These are phyloP conservation scores for Aspergillus clavatus DNA, from an alignment of 2,329 filamentous ascomycete genomes.

Conservation along the genomic window DNA sequence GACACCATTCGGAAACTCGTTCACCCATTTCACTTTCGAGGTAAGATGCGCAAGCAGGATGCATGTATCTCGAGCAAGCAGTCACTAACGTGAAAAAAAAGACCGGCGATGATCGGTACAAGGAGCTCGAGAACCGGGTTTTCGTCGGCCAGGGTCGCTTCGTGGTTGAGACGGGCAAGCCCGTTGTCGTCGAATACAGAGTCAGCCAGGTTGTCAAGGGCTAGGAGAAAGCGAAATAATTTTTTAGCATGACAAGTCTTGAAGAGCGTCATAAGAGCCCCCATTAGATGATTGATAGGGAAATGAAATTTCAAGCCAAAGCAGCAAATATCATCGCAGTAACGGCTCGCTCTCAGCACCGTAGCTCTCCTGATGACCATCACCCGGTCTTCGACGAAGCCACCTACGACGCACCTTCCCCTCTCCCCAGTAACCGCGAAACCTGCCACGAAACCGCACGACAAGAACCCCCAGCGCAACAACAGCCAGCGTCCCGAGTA, in stretches of 20 bases:
- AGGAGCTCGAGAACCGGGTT: slow-evolving; percentile 37
- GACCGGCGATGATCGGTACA: slow-evolving; percentile 41
- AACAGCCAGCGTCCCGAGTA: slow-evolving; percentile 26
- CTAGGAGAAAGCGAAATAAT: slow-evolving; percentile 4
- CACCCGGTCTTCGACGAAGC: neutral
- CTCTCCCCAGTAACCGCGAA: slow-evolving; percentile 9
- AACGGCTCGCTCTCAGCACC: slow-evolving; percentile 24
- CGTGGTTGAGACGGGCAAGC: slow-evolving; percentile 33
- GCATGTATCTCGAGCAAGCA: neutral
- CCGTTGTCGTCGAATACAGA: slow-evolving; percentile 39
- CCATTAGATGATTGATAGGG: too few species aligned
- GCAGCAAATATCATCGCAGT: slow-evolving; percentile 12
- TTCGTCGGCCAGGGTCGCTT: slow-evolving; percentile 42
- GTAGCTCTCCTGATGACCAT: slow-evolving; percentile 6
- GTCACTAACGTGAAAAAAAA: slow-evolving; percentile 12
- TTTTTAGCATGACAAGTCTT: too few species aligned
- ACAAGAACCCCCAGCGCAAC: slow-evolving; percentile 16
- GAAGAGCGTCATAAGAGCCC: too few species aligned
- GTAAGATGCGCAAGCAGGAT: slow-evolving; percentile 14
- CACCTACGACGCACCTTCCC: slow-evolving; percentile 1
- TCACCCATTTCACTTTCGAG: slow-evolving; percentile 37
- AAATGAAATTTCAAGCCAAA: neutral
- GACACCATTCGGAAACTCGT: slow-evolving; percentile 38
- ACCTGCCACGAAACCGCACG: slow-evolving; percentile 13
- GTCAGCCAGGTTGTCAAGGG: slow-evolving; percentile 35